These are phyloP conservation scores for Neofusicoccum ribis DNA, from an alignment of 2,329 filamentous ascomycete species.

Conservation along the genomic window DNA sequence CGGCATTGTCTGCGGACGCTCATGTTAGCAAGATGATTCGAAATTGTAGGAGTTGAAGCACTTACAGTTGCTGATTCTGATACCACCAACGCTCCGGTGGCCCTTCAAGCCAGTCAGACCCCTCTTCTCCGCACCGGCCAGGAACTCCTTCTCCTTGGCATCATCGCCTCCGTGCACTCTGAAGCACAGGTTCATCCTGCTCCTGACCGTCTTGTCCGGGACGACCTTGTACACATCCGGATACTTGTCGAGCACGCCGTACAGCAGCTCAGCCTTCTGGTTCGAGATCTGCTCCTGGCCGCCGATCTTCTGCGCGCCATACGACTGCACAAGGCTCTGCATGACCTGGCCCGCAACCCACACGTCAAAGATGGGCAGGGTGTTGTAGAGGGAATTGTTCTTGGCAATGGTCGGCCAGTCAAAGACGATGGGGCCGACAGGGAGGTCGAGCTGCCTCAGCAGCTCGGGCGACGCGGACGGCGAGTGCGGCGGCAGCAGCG, in stretches of 20 bases:
- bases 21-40: constrained; percentile 19
- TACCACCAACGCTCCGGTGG: constrained; percentile 82
- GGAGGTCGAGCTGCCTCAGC: constrained; percentile 72
- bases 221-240: constrained; percentile 75
- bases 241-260: constrained; percentile 72
- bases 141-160: constrained; percentile 75
- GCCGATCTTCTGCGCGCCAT: constrained; percentile 65
- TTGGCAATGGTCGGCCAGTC: constrained; percentile 83
- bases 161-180: constrained; percentile 66
- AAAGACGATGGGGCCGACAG: constrained; percentile 75
- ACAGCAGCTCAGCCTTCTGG: constrained; percentile 75
- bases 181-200: constrained; percentile 96
- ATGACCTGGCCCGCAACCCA: constrained; percentile 90
- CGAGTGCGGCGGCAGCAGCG: constrained; percentile 56
- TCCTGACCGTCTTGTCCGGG: constrained; percentile 72
- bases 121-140: constrained; percentile 67
- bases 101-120: constrained; percentile 83
- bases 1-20: constrained; percentile 65
- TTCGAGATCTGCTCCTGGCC: constrained; percentile 74
- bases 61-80: constrained; percentile 76
- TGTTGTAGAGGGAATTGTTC: constrained; percentile 96
- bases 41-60: constrained; percentile 18
- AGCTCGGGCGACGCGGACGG: constrained; percentile 67
- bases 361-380: constrained; percentile 90
- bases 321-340: constrained; percentile 67